These are phyloP conservation scores for Sinapis alba DNA, from an alignment of 441 rosid genomes.

Conservation along the genomic window DNA sequence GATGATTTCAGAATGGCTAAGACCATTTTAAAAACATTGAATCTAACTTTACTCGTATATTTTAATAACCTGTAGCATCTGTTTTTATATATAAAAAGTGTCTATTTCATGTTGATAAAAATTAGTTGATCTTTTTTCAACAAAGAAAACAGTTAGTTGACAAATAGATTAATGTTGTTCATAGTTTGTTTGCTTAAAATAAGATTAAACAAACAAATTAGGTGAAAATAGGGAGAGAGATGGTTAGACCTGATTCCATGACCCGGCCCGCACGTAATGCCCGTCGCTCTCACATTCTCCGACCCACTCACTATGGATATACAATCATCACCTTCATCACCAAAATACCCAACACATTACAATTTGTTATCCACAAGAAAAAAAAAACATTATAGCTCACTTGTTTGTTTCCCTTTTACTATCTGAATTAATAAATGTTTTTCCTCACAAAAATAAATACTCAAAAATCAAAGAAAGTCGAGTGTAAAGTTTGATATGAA, in stretches of 20 bases:
- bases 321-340: slow-evolving; percentile 81
- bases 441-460: background rate
- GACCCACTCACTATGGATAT: slow-evolving; percentile 91
- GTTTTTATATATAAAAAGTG: no score
- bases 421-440: background rate
- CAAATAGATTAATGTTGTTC: background rate
- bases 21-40: background rate
- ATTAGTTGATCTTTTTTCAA: slow-evolving; percentile 14
- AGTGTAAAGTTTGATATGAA: background rate
- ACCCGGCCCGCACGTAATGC: slow-evolving; percentile 88
- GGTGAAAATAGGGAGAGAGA: slow-evolving; percentile 42
- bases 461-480: background rate
- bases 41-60: background rate
- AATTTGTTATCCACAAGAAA: background rate
- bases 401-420: background rate
- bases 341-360: slow-evolving; percentile 23
- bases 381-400: background rate
- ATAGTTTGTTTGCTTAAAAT: slow-evolving; percentile 15
- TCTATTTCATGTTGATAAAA: slow-evolving; percentile 13
- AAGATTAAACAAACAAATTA: slow-evolving; percentile 10
- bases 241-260: slow-evolving; percentile 84
- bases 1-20: background rate
- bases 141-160: slow-evolving; percentile 18
- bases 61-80: background rate
- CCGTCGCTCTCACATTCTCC: slow-evolving; percentile 67